Conservation (phyloP, 805 yeast species). For the Zygoascus bituminiphila region DNA sequence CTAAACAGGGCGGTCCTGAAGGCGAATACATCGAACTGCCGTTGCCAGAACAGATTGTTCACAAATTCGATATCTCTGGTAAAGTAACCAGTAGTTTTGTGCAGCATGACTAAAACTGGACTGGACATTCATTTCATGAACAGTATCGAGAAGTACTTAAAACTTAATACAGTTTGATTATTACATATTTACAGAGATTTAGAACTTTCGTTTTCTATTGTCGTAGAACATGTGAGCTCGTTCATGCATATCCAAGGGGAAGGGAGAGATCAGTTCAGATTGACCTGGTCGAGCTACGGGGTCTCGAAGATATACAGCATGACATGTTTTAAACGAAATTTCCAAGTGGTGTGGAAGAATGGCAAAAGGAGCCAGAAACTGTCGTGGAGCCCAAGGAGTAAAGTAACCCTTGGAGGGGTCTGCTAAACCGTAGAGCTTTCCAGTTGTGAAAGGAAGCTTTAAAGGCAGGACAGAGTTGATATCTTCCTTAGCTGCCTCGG, state of each 20-base stretch:
- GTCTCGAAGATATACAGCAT: conserved; percentile 92
- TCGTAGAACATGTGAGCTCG: conserved; percentile 88
- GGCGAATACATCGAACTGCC: conserved; percentile 64
- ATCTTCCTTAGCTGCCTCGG: conserved; percentile 47
- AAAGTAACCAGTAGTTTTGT: conserved; percentile 62
- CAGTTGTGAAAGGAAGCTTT: conserved; percentile 72
- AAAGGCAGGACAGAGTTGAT: conserved; percentile 37
- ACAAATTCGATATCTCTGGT: conserved; percentile 50
- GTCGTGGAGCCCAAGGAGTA: conserved; percentile 96
- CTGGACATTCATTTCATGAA: not conserved
- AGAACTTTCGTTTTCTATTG: conserved; percentile 27
- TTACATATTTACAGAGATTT: conserved; percentile 11
- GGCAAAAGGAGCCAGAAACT: conserved; percentile 86
- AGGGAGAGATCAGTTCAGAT: conserved; percentile 91
- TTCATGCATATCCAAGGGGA: conserved; percentile 72
- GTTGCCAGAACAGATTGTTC: conserved; percentile 87
- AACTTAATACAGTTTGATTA: not conserved
- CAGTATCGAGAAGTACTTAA: not conserved
- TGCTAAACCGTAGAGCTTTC: conserved; percentile 66
- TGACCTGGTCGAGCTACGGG: conserved; percentile 97
- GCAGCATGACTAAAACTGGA: conserved; percentile 66
- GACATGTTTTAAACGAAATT: conserved; percentile 83
- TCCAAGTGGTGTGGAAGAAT: conserved; percentile 88
- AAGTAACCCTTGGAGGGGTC: conserved; percentile 75
- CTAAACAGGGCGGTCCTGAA: conserved; percentile 53